A percentile compares a stretch with the other conserved stretches of the same genome.
Evolutionary conservation across 768 basidiomycete genomes (phyloP).

Genomic region (Hypholoma fasciculare): DNA sequence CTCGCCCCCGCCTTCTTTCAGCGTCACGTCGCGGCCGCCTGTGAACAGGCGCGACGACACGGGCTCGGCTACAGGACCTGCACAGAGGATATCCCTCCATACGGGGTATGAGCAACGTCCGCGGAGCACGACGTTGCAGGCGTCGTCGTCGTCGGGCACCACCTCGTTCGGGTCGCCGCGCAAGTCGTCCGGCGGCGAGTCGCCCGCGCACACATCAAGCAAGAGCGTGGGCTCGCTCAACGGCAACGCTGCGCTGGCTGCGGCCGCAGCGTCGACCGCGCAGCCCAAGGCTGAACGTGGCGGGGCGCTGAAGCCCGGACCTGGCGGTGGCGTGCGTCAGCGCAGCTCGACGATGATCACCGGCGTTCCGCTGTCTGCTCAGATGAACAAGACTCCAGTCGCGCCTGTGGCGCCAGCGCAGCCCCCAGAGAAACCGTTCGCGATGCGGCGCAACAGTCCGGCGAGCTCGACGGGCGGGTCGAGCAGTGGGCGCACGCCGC

Average conservation of each 20-base stretch:
- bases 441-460: constrained; percentile 59
- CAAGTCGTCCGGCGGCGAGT: constrained; percentile 15
- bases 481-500: constrained; percentile 71
- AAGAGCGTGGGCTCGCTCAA: neutral
- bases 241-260: neutral
- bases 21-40: constrained; percentile 60
- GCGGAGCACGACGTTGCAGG: constrained; percentile 41
- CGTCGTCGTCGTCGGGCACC: constrained; percentile 25
- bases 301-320: constrained; percentile 12
- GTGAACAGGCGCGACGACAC: constrained; percentile 25
- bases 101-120: constrained; percentile 21
- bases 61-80: constrained; percentile 1
- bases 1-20: constrained; percentile 56
- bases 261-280: neutral
- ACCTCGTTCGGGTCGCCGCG: constrained; percentile 16
- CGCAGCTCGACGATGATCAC: constrained; percentile 44
- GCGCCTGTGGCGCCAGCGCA: neutral
- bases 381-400: constrained; percentile 11
- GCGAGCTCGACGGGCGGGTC: constrained; percentile 87
- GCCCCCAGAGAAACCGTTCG: constrained; percentile 58
- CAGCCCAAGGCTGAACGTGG: constrained; percentile 10
- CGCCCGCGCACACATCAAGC: constrained; percentile 3
- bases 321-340: constrained; percentile 24
- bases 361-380: constrained; percentile 23
- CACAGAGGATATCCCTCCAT: neutral